Conservation (phyloP, 1,284 basidiomycete species). For the Malassezia equina region DNA sequence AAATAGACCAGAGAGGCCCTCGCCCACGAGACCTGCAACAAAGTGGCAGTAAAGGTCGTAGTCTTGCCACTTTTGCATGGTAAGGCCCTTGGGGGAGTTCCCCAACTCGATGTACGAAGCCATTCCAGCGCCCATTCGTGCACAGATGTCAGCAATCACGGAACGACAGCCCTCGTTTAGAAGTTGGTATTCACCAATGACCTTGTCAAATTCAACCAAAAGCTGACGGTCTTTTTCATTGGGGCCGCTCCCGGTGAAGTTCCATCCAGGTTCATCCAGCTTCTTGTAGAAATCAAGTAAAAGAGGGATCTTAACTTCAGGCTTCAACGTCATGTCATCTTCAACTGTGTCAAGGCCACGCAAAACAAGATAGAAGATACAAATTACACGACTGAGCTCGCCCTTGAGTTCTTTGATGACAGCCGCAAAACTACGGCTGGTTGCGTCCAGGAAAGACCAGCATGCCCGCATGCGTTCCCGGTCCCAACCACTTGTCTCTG, state of each 20-base stretch:
- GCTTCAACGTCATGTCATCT: slow-evolving; percentile 92
- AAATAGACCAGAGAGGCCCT: slow-evolving; percentile 85
- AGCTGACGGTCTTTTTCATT: slow-evolving; percentile 82
- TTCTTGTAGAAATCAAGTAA: slow-evolving; percentile 74
- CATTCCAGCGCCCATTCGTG: slow-evolving; percentile 80
- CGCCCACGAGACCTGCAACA: slow-evolving; percentile 93
- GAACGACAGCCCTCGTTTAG: slow-evolving; percentile 56
- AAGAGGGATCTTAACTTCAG: slow-evolving; percentile 73
- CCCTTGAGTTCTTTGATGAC: slow-evolving; percentile 96
- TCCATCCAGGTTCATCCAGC: slow-evolving; percentile 76
- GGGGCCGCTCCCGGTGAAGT: slow-evolving; percentile 69
- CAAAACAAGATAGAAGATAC: slow-evolving; percentile 88
- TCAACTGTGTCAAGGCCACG: slow-evolving; percentile 91
- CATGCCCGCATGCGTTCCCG: slow-evolving; percentile 66
- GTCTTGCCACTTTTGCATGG: slow-evolving; percentile 53
- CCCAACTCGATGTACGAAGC: slow-evolving; percentile 61
- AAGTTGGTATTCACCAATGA: slow-evolving; percentile 70
- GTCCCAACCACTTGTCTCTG: slow-evolving; percentile 42
- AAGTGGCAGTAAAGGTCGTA: slow-evolving; percentile 98
- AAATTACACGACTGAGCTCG: slow-evolving; percentile 77
- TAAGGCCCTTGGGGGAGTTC: slow-evolving; percentile 22
- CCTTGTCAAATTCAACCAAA: slow-evolving; percentile 71
- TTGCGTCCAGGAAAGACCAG: slow-evolving; percentile 80
- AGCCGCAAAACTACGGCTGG: slow-evolving; percentile 78
- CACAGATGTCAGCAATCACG: slow-evolving; percentile 65